These are phyloP conservation scores for Penicillium goetzii DNA, from an alignment of 495 filamentous ascomycete species.

Conservation along the genomic window DNA sequence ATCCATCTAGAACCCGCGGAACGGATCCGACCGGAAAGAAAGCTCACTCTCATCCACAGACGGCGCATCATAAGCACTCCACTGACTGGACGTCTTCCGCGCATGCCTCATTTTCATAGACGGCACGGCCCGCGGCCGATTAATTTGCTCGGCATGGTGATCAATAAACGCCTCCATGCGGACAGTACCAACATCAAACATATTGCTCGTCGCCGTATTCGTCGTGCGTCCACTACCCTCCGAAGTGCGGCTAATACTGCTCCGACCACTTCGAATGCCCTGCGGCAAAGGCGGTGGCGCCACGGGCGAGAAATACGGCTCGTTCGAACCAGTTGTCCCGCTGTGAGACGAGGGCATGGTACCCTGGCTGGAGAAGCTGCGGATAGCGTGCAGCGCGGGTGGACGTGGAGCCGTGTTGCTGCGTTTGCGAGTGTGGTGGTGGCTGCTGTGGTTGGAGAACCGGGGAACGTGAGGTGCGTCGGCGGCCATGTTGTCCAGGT, in stretches of 20 bases:
- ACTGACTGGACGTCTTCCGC: conserved; percentile 44
- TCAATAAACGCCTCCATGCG: conserved; percentile 92
- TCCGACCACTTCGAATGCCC: conserved; percentile 42
- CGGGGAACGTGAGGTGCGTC: conserved; percentile 81
- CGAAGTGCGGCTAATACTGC: conserved; percentile 50
- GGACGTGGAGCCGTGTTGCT: conserved; percentile 79
- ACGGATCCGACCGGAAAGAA: conserved; percentile 44
- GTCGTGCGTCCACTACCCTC: conserved; percentile 44
- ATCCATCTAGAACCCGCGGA: conserved; percentile 41
- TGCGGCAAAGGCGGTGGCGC: conserved; percentile 20
- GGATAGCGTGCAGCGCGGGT: conserved; percentile 60
- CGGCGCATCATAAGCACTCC: conserved; percentile 41
- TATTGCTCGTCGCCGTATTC: conserved; percentile 41
- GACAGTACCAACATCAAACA: conserved; percentile 78
- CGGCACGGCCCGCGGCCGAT: conserved; percentile 29
- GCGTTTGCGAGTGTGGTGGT: conserved; percentile 76
- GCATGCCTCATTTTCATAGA: conserved; percentile 30
- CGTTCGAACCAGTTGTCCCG: conserved; percentile 60
- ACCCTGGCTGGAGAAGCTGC: conserved; percentile 71
- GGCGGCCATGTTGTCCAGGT: conserved; percentile 55
- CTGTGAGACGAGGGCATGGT: conserved; percentile 45
- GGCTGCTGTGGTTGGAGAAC: conserved; percentile 63
- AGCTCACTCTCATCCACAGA: conserved; percentile 38
- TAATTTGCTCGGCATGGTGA: conserved; percentile 40
- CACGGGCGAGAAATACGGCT: conserved; percentile 50